These are phyloP conservation scores for Phytophthora multivora DNA, from an alignment of 352 stramenopile species.

Conservation along the genomic window DNA sequence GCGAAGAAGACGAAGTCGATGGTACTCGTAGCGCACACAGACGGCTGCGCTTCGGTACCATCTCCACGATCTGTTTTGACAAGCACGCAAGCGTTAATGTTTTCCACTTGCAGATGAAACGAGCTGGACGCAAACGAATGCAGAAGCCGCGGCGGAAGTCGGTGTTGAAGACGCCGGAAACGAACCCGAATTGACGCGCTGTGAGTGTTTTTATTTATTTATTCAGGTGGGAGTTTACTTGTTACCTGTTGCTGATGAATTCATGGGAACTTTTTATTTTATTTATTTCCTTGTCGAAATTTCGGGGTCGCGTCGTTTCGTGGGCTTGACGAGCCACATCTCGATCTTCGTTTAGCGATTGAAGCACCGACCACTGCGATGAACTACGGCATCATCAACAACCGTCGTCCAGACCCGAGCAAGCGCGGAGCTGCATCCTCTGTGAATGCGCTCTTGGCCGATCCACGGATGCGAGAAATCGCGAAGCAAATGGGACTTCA, in stretches of 20 bases:
- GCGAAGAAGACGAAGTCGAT: not conserved
- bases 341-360: slow-evolving; percentile 18
- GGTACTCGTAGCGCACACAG: not conserved
- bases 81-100: slow-evolving; percentile 1
- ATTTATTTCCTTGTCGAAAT: not conserved
- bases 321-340: slow-evolving; percentile 12
- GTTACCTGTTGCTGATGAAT: too few species aligned
- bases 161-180: not conserved
- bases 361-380: slow-evolving; percentile 31
- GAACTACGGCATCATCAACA: slow-evolving; percentile 90
- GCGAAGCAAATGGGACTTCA: slow-evolving; percentile 85
- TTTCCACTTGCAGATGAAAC: slow-evolving; percentile 6
- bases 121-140: not conserved
- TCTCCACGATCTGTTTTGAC: slow-evolving; percentile 9
- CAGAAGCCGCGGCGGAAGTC: slow-evolving; percentile 10
- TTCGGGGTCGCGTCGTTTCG: slow-evolving; percentile 25
- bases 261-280: not conserved
- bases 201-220: not conserved
- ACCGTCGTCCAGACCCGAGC: slow-evolving; percentile 49
- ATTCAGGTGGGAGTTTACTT: too few species aligned
- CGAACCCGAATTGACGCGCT: not conserved
- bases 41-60: slow-evolving; percentile 15
- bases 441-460: slow-evolving; percentile 48
- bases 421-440: slow-evolving; percentile 18
- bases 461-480: slow-evolving; percentile 76